Evolutionary conservation across 768 basidiomycete genomes (phyloP).

Genomic region (Lepiota venenata): DNA sequence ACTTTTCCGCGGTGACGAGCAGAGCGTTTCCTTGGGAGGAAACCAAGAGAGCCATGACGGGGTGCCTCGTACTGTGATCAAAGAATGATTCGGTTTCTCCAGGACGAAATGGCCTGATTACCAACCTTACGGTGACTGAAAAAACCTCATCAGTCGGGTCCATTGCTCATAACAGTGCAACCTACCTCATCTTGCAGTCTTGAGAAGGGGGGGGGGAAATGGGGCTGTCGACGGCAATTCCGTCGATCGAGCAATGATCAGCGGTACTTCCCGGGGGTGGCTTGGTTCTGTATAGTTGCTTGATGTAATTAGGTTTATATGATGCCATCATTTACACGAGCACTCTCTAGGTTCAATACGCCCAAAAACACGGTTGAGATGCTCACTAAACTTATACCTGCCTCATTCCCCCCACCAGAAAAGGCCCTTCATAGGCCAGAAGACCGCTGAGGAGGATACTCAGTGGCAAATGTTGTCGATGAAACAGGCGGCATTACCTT

Average conservation of each 20-base stretch:
- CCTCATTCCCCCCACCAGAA: no score
- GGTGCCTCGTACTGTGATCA: constrained; percentile 88
- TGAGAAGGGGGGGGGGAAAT: constrained; percentile 33
- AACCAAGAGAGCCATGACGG: constrained; percentile 96
- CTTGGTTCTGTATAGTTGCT: constrained; percentile 39
- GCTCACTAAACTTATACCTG: no score
- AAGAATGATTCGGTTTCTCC: constrained; percentile 9
- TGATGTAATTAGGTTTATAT: not conserved
- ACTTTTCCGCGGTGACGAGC: constrained; percentile 98
- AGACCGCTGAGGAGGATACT: no score
- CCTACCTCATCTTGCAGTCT: constrained; percentile 65
- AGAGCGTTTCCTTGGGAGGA: constrained; percentile 94
- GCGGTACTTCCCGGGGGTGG: constrained; percentile 39
- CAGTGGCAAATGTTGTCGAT: no score
- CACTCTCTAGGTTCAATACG: no score
- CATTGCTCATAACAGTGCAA: constrained; percentile 12
- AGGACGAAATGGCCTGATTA: constrained; percentile 8
- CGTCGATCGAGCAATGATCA: constrained; percentile 10
- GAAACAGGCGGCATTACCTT: no score
- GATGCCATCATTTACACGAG: no score
- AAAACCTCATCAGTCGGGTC: constrained; percentile 13
- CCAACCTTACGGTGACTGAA: constrained; percentile 85
- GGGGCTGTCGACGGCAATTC: constrained; percentile 28
- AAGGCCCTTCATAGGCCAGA: no score
- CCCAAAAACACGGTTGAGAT: no score